Evolutionary conservation across 75 land plant genomes (phyloP).

Genomic region (Azolla pinnata): DNA sequence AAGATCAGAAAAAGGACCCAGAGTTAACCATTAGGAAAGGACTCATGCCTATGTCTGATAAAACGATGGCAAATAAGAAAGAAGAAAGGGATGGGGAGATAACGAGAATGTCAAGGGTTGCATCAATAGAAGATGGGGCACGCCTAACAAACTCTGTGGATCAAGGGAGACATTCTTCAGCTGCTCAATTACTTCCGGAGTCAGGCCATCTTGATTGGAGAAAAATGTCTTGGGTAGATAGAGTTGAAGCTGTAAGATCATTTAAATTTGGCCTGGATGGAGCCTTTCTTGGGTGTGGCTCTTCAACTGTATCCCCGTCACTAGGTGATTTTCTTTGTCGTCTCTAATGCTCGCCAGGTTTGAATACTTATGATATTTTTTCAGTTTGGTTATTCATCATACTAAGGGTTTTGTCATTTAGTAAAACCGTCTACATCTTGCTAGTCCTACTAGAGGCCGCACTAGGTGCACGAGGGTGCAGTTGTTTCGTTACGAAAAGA

Average conservation of each 20-base stretch:
- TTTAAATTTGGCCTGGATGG: constrained; percentile 82
- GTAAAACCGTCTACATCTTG: too few species aligned
- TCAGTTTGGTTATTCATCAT: too few species aligned
- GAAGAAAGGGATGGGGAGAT: not conserved
- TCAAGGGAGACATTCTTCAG: not conserved
- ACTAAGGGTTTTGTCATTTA: too few species aligned
- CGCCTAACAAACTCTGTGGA: not conserved
- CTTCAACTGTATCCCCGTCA: not conserved
- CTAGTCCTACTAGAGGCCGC: too few species aligned
- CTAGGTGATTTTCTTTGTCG: constrained; percentile 6
- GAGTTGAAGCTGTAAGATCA: constrained; percentile 76
- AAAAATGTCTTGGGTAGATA: constrained; percentile 62
- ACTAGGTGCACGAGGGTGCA: too few species aligned
- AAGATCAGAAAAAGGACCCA: constrained; percentile 5
- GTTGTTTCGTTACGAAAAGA: too few species aligned
- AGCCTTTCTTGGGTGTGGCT: constrained; percentile 14
- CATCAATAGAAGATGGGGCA: not conserved
- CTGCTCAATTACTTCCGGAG: not conserved
- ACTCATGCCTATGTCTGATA: too few species aligned
- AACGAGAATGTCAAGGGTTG: not conserved
- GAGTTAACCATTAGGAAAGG: too few species aligned
- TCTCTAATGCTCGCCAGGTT: too few species aligned
- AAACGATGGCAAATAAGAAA: constrained; percentile 1
- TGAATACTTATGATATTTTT: too few species aligned
- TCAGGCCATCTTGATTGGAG: constrained; percentile 1